Evolutionary conservation across 345 rosid genomes (phyloP).

Genomic region (Populus pruinosa): DNA sequence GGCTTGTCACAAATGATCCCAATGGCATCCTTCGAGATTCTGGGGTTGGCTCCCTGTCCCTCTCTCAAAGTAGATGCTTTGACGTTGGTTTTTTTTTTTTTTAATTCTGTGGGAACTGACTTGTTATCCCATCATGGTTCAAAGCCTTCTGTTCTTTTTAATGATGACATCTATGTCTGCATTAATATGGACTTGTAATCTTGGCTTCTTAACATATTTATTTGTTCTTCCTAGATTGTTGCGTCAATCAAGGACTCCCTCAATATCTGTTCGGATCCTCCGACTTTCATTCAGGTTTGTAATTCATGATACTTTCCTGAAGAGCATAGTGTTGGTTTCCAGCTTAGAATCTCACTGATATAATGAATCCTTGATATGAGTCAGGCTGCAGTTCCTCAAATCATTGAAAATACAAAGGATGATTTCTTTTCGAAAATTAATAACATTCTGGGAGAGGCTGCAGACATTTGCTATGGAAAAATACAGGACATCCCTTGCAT

Average conservation of each 20-base stretch:
- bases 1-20: conserved; percentile 24
- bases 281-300: conserved; percentile 54
- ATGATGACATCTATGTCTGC: not conserved
- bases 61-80: not conserved
- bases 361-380: conserved; percentile 4
- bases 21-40: conserved; percentile 12
- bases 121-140: not conserved
- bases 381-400: conserved; percentile 66
- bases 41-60: conserved; percentile 10
- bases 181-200: too few relatives aligned
- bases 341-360: not conserved
- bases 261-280: conserved; percentile 34
- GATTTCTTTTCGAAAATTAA: conserved; percentile 54
- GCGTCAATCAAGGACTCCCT: conserved; percentile 37
- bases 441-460: conserved; percentile 41
- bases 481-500: conserved; percentile 61
- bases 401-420: conserved; percentile 55
- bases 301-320: not conserved
- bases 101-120: too few relatives aligned
- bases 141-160: not conserved
- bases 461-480: conserved; percentile 42
- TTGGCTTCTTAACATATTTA: not conserved
- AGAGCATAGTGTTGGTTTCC: not conserved
- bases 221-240: conserved; percentile 30
- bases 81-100: not conserved